These are phyloP conservation scores for Aspergillus olivimuriae DNA, from an alignment of 495 filamentous ascomycete genomes.

Conservation along the genomic window DNA sequence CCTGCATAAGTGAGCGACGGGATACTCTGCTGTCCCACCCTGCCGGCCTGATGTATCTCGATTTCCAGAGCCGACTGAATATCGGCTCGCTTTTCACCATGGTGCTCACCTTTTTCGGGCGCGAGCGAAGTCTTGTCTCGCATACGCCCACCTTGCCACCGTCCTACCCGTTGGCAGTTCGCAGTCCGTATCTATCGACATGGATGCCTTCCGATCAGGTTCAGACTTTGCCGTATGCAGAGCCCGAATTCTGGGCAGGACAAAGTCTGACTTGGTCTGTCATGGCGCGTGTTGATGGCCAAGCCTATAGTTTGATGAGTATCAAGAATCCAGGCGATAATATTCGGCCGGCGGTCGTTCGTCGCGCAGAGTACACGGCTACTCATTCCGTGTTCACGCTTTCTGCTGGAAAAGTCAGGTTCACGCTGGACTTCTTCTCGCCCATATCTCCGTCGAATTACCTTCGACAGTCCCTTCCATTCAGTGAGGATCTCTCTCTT, in stretches of 20 bases:
- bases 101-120: slow-evolving; percentile 12
- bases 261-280: slow-evolving; percentile 42
- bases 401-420: slow-evolving; percentile 30
- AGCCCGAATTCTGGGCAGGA: slow-evolving; percentile 46
- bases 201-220: slow-evolving; percentile 42
- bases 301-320: slow-evolving; percentile 44
- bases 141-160: slow-evolving; percentile 32
- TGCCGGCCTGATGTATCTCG: slow-evolving; percentile 19
- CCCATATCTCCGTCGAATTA: slow-evolving; percentile 84
- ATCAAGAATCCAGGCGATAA: slow-evolving; percentile 19
- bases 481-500: slow-evolving; percentile 34
- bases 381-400: slow-evolving; percentile 42
- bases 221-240: slow-evolving; percentile 30
- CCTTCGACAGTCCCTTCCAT: slow-evolving; percentile 74
- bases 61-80: slow-evolving; percentile 15
- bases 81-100: slow-evolving; percentile 21
- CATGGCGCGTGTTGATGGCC: slow-evolving; percentile 41
- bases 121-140: slow-evolving; percentile 9
- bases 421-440: slow-evolving; percentile 62
- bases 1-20: background rate
- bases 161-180: slow-evolving; percentile 44
- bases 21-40: background rate
- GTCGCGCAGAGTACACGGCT: slow-evolving; percentile 36
- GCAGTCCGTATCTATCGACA: slow-evolving; percentile 38
- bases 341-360: slow-evolving; percentile 32